These are phyloP conservation scores for Zygosaccharomyces sapae DNA, from an alignment of 1,139 yeast species.

Conservation along the genomic window DNA sequence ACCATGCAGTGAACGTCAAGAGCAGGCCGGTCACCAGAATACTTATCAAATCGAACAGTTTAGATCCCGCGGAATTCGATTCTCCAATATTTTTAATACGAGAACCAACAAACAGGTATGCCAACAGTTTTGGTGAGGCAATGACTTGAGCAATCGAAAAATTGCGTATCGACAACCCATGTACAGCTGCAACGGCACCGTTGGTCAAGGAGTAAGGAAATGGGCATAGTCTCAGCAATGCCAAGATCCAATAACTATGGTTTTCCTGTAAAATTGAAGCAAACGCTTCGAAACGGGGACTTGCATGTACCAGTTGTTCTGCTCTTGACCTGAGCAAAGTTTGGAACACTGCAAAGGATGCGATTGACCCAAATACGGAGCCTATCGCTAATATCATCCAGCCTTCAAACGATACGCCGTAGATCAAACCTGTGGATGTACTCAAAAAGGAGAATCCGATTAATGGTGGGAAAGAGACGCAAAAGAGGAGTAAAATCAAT, in stretches of 20 bases:
- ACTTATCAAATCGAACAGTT: slow-evolving; percentile 59
- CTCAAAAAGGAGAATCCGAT: slow-evolving; percentile 74
- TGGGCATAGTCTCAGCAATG: slow-evolving; percentile 79
- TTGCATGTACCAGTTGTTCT: slow-evolving; percentile 45
- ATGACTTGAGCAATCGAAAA: slow-evolving; percentile 69
- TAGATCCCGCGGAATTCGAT: slow-evolving; percentile 48
- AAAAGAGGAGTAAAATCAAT: slow-evolving; percentile 46
- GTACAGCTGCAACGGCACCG: slow-evolving; percentile 86
- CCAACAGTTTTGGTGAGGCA: slow-evolving; percentile 75
- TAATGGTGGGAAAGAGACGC: slow-evolving; percentile 79
- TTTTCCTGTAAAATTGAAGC: slow-evolving; percentile 67
- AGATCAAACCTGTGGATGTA: slow-evolving; percentile 73
- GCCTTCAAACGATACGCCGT: slow-evolving; percentile 69
- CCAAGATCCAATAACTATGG: slow-evolving; percentile 62
- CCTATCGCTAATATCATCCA: slow-evolving; percentile 73
- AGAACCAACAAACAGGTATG: slow-evolving; percentile 77
- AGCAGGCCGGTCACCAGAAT: slow-evolving; percentile 56
- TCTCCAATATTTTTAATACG: slow-evolving; percentile 70
- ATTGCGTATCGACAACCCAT: slow-evolving; percentile 57
- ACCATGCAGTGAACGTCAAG: slow-evolving; percentile 60
- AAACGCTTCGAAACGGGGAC: slow-evolving; percentile 69
- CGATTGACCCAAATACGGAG: slow-evolving; percentile 67
- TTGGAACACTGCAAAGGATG: slow-evolving; percentile 66
- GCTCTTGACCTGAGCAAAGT: slow-evolving; percentile 59
- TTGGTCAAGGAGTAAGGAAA: slow-evolving; percentile 88